A percentile compares a stretch with the other conserved stretches of the same genome.
Evolutionary conservation across 768 basidiomycete genomes (phyloP).

Genomic region (Leucocoprinus leucothites): DNA sequence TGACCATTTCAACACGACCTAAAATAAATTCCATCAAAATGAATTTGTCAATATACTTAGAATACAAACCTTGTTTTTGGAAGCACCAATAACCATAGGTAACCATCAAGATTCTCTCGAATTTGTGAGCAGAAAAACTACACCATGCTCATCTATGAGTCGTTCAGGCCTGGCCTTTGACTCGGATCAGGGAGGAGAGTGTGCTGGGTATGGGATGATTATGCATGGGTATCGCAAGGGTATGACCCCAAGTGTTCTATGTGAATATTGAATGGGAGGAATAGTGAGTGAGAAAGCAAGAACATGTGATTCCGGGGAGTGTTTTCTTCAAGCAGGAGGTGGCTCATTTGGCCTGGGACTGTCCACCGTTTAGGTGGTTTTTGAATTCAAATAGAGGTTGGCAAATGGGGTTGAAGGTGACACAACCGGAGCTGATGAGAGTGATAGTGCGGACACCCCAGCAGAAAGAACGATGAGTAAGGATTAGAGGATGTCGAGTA

Average conservation of each 20-base stretch:
- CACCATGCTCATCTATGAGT: conserved; percentile 85
- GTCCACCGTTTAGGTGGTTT: conserved; percentile 90
- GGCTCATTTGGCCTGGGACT: conserved; percentile 90
- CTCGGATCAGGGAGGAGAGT: conserved; percentile 49
- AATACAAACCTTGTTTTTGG: conserved; percentile 91
- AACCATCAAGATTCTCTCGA: conserved; percentile 98
- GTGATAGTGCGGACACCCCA: conserved; percentile 97
- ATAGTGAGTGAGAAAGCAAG: neutral
- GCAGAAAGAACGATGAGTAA: too few species aligned
- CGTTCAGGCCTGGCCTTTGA: conserved; percentile 65
- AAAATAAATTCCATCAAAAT: too few species aligned
- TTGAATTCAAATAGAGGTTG: conserved; percentile 96
- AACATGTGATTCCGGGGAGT: conserved; percentile 86
- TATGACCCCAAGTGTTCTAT: conserved; percentile 84
- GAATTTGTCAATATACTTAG: too few species aligned
- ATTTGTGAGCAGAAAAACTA: conserved; percentile 92
- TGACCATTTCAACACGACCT: too few species aligned
- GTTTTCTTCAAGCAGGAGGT: conserved; percentile 85
- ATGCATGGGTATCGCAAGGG: conserved; percentile 91
- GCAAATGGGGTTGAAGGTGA: conserved; percentile 96
- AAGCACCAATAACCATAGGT: conserved; percentile 82
- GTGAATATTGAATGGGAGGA: neutral
- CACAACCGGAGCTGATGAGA: conserved; percentile 84
- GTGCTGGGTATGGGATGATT: conserved; percentile 81
- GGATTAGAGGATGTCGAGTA: too few species aligned